Conservation (phyloP, 2,329 filamentous ascomycete species). For the Canariomyces notabilis region DNA sequence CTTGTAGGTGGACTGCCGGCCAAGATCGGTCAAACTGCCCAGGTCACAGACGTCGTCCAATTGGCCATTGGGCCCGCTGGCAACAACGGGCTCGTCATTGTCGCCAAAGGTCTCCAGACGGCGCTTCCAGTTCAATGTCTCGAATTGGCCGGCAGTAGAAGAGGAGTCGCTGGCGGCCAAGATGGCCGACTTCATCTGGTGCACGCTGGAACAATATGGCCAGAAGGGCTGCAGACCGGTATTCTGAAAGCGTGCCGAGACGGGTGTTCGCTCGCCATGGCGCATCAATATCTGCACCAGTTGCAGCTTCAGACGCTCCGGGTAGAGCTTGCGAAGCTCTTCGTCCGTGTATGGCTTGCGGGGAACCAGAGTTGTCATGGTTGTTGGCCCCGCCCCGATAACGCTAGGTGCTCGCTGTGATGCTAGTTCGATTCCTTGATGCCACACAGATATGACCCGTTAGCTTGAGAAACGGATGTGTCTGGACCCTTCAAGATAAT, state of each 20-base stretch:
- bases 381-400: constrained; percentile 6
- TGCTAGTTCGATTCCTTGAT: too few species aligned
- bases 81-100: constrained; percentile 64
- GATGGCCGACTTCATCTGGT: constrained; percentile 56
- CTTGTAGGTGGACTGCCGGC: constrained; percentile 64
- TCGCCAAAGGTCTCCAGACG: constrained; percentile 77
- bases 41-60: constrained; percentile 77
- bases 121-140: constrained; percentile 57
- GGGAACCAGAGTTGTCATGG: constrained; percentile 74
- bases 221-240: constrained; percentile 64
- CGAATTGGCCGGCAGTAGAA: constrained; percentile 33
- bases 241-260: constrained; percentile 83
- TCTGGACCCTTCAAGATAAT: too few species aligned
- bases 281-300: constrained; percentile 83
- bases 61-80: constrained; percentile 61
- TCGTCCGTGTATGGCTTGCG: constrained; percentile 72
- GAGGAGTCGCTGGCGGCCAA: constrained; percentile 37
- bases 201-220: constrained; percentile 83
- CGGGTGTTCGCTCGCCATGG: constrained; percentile 77
- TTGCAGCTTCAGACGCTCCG: constrained; percentile 71
- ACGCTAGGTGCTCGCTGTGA: too few species aligned
- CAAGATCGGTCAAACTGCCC: constrained; percentile 71
- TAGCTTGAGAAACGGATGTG: too few species aligned
- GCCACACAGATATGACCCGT: too few species aligned
- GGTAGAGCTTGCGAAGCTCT: constrained; percentile 79